Conservation (phyloP, 768 basidiomycete species). For the Boletus sp. region DNA sequence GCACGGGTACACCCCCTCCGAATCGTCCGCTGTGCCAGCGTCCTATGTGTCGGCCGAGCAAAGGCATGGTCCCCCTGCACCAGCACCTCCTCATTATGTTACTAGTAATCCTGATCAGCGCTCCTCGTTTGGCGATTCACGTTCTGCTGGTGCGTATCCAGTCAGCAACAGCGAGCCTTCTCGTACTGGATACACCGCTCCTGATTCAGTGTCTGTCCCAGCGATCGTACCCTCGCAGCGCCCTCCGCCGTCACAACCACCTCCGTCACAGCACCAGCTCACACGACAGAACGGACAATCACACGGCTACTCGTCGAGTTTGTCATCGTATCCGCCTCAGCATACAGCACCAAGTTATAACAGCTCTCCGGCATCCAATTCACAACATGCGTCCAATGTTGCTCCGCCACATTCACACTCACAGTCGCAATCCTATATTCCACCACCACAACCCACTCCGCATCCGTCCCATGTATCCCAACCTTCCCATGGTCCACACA, state of each 20-base stretch:
- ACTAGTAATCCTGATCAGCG: constrained; percentile 16
- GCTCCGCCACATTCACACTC: constrained; percentile 17
- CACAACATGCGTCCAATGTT: constrained; percentile 12
- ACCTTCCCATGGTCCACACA: constrained; percentile 13
- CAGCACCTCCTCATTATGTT: constrained; percentile 15
- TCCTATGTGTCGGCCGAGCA: constrained; percentile 22
- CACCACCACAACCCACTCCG: constrained; percentile 2
- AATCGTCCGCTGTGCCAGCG: constrained; percentile 8
- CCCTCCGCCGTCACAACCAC: constrained; percentile 4
- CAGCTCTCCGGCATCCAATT: constrained; percentile 17
- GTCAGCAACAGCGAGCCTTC: constrained; percentile 9
- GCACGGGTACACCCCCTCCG: constrained; percentile 20
- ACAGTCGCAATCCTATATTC: constrained; percentile 30
- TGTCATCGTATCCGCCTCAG: constrained; percentile 15
- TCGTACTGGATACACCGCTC: constrained; percentile 11
- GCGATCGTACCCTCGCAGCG: constrained; percentile 20
- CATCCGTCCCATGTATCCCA: constrained; percentile 17
- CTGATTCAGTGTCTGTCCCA: constrained; percentile 17
- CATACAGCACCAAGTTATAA: constrained; percentile 14
- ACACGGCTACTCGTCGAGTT: constrained; percentile 15
- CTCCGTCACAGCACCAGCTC: constrained; percentile 19
- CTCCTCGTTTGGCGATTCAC: constrained; percentile 24
- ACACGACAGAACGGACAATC: constrained; percentile 20
- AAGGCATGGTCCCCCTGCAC: constrained; percentile 14
- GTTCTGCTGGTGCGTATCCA: constrained; percentile 18